Percentiles rank a stretch among this genome's conserved stretches.
Evolutionary conservation across 75 land plant species (phyloP).

Genomic region (Sequoiadendron giganteum): DNA sequence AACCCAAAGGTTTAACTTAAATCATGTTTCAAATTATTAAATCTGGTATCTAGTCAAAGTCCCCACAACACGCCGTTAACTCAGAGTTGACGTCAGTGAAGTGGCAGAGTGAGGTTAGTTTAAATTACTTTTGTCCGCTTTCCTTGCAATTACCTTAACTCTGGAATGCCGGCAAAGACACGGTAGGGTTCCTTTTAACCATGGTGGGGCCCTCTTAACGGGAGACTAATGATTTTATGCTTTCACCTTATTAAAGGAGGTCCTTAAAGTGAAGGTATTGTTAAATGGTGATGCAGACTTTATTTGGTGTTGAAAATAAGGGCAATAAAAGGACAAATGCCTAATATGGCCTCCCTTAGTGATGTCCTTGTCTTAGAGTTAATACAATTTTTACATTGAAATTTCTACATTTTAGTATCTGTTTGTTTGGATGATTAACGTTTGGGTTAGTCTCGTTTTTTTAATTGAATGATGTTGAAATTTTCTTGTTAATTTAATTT

Average conservation of each 20-base stretch:
- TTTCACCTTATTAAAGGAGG: not conserved
- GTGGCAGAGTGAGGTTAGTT: not conserved
- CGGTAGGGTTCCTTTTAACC: not conserved
- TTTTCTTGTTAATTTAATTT: no score
- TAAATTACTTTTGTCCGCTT: not conserved
- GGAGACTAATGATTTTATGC: not conserved
- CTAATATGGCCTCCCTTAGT: no score
- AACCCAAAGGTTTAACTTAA: not conserved
- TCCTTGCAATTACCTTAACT: not conserved
- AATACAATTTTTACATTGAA: no score
- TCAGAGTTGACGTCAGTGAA: conserved; percentile 1
- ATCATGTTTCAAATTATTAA: conserved; percentile 8
- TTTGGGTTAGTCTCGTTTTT: no score
- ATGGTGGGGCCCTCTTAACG: not conserved
- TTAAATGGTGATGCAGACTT: not conserved
- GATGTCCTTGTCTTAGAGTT: not conserved
- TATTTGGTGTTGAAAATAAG: not conserved
- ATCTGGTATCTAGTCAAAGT: not conserved
- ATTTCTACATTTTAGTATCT: no score
- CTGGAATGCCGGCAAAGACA: not conserved
- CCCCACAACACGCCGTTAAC: not conserved
- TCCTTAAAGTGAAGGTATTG: not conserved
- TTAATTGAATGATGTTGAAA: no score
- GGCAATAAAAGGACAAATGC: no score
- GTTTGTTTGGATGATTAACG: no score